Base-by-base conservation (phyloP, 495 filamentous ascomycete species). In the Symbiotaphrina buchneri region DNA sequence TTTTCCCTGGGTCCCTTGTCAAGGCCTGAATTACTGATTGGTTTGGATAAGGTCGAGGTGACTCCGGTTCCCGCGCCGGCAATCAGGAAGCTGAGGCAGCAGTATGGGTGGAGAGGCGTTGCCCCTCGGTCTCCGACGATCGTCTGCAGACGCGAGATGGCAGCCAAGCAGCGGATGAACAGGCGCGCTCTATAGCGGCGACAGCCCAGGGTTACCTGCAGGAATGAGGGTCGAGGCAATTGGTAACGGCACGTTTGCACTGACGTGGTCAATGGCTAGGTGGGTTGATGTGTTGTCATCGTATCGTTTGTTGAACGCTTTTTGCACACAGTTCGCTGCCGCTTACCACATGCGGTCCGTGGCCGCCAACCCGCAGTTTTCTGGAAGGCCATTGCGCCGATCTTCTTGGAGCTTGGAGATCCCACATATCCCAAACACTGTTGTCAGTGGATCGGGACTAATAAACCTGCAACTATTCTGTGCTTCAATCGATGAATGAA, bases 201-300 rank as follows among this genome's bases (percentile, higher is more conserved):
- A 17, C 15, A 18, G 2, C 27, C 26, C 27, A 15, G n/a, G 27
- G n/a, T 15, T 4, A 29, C 27, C 15, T 5, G 10, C n/a, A 17
- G 27, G 27, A 10, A 10, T 8, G n/a, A 13, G 19, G 27, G 27
- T 2, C 6, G 27, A 10, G 19, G 27, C 15, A 8, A 10, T 17
- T 6, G 10, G 27, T 14, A 18, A 29, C 14, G 27, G 27, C 5
- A 29, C n/a, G 17, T 15, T 15, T 31, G 4, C 30, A 5, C 10
- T 14, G 18, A 17, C 5, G 18, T 13, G 18, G 6, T n/a, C n/a
- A n/a, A n/a, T n/a, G n/a, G n/a, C n/a, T n/a, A n/a, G 30, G 30
- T 3, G n/a, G 6, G 10, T 4, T 31, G 30, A 31, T 31, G 30
- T 31, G 30, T 31, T 31, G 30, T 31, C 30, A 31, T 13, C 23